Evolutionary conservation across 1,139 yeast species (phyloP).

Genomic region (Ashbya aceris): DNA sequence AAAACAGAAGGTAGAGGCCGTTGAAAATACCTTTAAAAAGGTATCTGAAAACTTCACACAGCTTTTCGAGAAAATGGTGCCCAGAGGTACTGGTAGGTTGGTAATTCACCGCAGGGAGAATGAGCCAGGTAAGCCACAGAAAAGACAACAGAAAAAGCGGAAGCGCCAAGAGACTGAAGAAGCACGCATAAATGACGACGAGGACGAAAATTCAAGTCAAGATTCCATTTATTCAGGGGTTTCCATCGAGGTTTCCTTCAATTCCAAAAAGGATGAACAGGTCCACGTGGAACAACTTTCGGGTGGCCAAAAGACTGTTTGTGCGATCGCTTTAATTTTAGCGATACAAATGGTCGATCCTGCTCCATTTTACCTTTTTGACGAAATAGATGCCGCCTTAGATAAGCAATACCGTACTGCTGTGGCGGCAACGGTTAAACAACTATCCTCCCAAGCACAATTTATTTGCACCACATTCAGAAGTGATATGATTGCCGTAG

Average conservation of each 20-base stretch:
- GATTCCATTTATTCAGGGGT: slow-evolving; percentile 67
- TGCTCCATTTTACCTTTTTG: slow-evolving; percentile 92
- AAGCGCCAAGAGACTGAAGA: slow-evolving; percentile 15
- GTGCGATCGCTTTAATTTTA: slow-evolving; percentile 86
- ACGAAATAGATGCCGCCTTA: slow-evolving; percentile 91
- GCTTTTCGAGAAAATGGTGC: slow-evolving; percentile 73
- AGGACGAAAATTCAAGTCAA: slow-evolving; percentile 19
- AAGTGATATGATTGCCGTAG: slow-evolving; percentile 83
- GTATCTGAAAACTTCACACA: slow-evolving; percentile 67
- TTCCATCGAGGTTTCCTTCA: slow-evolving; percentile 82
- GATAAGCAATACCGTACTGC: slow-evolving; percentile 89
- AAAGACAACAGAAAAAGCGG: slow-evolving; percentile 29
- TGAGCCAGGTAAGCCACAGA: slow-evolving; percentile 13
- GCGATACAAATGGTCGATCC: slow-evolving; percentile 95
- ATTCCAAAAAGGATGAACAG: slow-evolving; percentile 78
- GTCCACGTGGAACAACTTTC: slow-evolving; percentile 84
- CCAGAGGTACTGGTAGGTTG: slow-evolving; percentile 70
- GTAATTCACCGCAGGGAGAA: slow-evolving; percentile 40
- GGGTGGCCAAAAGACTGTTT: slow-evolving; percentile 92
- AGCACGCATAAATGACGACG: slow-evolving; percentile 7
- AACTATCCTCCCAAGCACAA: slow-evolving; percentile 62
- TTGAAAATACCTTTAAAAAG: slow-evolving; percentile 64
- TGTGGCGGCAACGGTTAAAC: slow-evolving; percentile 68
- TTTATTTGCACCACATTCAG: slow-evolving; percentile 94
- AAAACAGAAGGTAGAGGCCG: slow-evolving; percentile 75